Percentiles rank a stretch among this genome's conserved stretches.
Evolutionary conservation across 352 stramenopile genomes (phyloP).

Genomic region (Aphanomyces invadans): DNA sequence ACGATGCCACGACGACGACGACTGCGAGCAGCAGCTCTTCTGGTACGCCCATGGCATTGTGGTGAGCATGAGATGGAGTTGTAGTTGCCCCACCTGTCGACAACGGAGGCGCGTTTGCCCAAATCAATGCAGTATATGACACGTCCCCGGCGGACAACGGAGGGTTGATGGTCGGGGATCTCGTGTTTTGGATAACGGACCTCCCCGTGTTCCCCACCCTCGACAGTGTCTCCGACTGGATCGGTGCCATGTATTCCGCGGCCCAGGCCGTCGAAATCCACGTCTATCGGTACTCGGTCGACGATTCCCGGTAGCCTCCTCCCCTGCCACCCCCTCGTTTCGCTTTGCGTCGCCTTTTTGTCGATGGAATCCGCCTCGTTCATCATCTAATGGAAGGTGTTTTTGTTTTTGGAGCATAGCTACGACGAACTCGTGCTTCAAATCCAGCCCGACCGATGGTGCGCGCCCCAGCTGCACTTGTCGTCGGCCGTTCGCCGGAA

Average conservation of each 20-base stretch:
- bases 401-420: not conserved
- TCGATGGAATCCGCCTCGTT: not conserved
- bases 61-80: not conserved
- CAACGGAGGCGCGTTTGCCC: conserved; percentile 4
- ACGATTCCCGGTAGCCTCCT: not conserved
- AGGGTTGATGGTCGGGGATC: conserved; percentile 19
- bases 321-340: not conserved
- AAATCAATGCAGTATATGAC: conserved; percentile 5
- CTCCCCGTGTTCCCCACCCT: conserved; percentile 10
- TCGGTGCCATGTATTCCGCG: conserved; percentile 5
- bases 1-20: not conserved
- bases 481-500: not conserved
- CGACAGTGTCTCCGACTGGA: conserved; percentile 22
- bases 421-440: conserved; percentile 11
- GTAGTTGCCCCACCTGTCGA: not conserved
- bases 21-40: no score
- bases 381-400: not conserved
- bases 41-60: no score
- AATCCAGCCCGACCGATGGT: conserved; percentile 20
- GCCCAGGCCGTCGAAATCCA: not conserved
- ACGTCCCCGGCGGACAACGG: conserved; percentile 17
- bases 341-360: no score
- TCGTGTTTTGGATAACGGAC: conserved; percentile 11
- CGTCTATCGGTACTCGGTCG: not conserved
- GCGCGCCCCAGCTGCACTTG: conserved; percentile 10